These are phyloP conservation scores for Misopates orontium DNA, from an alignment of 257 asterid species.

Conservation along the genomic window DNA sequence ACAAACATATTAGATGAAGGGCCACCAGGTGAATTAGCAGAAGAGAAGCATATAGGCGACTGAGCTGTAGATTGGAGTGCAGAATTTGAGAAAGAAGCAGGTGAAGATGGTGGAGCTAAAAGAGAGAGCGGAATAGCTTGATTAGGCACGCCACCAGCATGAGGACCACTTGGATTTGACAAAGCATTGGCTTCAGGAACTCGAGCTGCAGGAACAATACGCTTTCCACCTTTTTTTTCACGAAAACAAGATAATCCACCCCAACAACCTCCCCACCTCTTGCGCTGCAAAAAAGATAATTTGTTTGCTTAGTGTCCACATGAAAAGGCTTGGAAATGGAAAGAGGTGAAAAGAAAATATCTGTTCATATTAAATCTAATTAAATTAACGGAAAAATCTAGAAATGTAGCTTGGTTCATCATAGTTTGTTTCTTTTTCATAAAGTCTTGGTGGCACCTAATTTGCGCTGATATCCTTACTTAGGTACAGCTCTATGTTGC, in stretches of 20 bases:
- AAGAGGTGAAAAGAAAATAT: conserved; percentile 16
- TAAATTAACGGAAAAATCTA: conserved; percentile 5
- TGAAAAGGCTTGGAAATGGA: conserved; percentile 6
- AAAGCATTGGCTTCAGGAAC: conserved; percentile 54
- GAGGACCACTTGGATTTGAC: conserved; percentile 57
- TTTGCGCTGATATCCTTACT: conserved; percentile 2
- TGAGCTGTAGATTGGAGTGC: conserved; percentile 80
- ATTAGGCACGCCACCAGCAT: conserved; percentile 58
- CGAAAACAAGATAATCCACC: conserved; percentile 76
- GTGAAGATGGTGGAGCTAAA: conserved; percentile 86
- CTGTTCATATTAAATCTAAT: conserved; percentile 22
- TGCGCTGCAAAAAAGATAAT: conserved; percentile 49
- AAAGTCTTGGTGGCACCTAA: not conserved
- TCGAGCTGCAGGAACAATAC: conserved; percentile 79
- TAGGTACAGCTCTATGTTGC: not conserved
- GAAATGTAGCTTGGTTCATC: not conserved
- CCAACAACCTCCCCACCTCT: conserved; percentile 87
- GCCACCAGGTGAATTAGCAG: conserved; percentile 74
- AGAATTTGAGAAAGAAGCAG: conserved; percentile 75
- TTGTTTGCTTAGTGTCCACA: conserved; percentile 23
- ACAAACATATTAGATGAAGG: conserved; percentile 72
- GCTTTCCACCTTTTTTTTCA: conserved; percentile 76
- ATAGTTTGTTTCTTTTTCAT: not conserved
- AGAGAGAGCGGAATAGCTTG: conserved; percentile 48
- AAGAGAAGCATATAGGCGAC: conserved; percentile 73